Evolutionary conservation across 1,284 basidiomycete species (phyloP).

Genomic region (Puccinia brachypodii): DNA sequence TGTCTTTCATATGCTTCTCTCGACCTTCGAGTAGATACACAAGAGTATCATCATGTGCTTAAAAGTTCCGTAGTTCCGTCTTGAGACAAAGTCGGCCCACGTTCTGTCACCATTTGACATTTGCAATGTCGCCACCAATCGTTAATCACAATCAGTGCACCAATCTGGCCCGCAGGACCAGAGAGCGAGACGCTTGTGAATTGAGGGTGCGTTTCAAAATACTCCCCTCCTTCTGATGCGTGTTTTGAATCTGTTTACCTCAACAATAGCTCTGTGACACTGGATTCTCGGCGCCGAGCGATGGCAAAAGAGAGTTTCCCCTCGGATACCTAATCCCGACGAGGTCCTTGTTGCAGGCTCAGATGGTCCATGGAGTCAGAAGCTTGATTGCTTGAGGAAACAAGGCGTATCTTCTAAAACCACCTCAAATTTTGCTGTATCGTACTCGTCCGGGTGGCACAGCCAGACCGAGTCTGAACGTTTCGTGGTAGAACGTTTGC

Average conservation of each 20-base stretch:
- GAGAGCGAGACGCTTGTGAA: background rate
- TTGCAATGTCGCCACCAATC: background rate
- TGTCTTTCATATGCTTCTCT: background rate
- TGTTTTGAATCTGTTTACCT: background rate
- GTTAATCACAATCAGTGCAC: background rate
- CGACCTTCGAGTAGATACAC: background rate
- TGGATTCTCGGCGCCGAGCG: background rate
- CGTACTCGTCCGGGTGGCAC: background rate
- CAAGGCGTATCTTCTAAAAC: background rate
- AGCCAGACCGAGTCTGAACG: background rate
- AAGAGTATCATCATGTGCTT: too few relatives aligned
- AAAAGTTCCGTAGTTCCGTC: too few relatives aligned
- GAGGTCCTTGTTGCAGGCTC: conserved; percentile 1
- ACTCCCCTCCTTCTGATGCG: conserved; percentile 3
- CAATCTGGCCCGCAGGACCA: background rate
- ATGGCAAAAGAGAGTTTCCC: background rate
- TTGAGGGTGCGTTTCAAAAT: background rate
- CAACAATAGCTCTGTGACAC: background rate
- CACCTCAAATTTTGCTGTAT: background rate
- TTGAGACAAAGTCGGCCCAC: background rate
- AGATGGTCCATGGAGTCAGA: background rate
- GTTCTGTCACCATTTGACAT: background rate
- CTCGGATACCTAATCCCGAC: conserved; percentile 5
- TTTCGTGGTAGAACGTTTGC: background rate
- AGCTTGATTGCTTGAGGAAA: background rate